Evolutionary conservation across 306 rosid species (phyloP).

Genomic region (Corylus americana): DNA sequence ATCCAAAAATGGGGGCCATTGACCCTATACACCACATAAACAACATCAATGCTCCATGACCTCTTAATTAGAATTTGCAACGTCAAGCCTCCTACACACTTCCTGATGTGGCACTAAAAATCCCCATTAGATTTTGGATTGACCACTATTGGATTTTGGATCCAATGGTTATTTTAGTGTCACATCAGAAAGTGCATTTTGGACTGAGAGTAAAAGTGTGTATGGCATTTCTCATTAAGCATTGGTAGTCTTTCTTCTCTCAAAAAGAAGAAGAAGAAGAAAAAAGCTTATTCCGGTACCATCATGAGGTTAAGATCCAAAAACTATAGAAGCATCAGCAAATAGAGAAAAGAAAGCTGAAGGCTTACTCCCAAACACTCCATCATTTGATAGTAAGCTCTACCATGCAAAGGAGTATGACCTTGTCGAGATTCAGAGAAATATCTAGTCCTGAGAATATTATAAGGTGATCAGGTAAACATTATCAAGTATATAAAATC

Average conservation of each 20-base stretch:
- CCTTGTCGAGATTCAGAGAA: slow-evolving; percentile 98
- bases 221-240: not conserved
- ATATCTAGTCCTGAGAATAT: slow-evolving; percentile 79
- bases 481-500: slow-evolving; percentile 20
- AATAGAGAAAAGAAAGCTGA: slow-evolving; percentile 17
- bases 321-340: not conserved
- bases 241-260: not conserved
- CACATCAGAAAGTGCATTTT: too few species aligned
- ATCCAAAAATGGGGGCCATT: not conserved
- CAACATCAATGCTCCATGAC: not conserved
- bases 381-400: slow-evolving; percentile 98
- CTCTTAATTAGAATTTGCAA: not conserved
- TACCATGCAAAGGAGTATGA: slow-evolving; percentile 95
- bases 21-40: not conserved
- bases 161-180: too few species aligned
- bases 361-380: slow-evolving; percentile 96
- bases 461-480: slow-evolving; percentile 25
- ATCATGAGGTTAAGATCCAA: slow-evolving; percentile 22
- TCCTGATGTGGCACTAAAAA: too few species aligned
- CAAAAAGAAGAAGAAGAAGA: not conserved
- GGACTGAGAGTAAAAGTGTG: too few species aligned
- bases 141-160: too few species aligned
- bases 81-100: not conserved
- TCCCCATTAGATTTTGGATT: too few species aligned
- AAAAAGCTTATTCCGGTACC: not conserved